Percentiles rank a stretch among this genome's conserved stretches.
Evolutionary conservation across 73 alveolate genomes (phyloP).

Genomic region (Paramecium pentaurelia): DNA sequence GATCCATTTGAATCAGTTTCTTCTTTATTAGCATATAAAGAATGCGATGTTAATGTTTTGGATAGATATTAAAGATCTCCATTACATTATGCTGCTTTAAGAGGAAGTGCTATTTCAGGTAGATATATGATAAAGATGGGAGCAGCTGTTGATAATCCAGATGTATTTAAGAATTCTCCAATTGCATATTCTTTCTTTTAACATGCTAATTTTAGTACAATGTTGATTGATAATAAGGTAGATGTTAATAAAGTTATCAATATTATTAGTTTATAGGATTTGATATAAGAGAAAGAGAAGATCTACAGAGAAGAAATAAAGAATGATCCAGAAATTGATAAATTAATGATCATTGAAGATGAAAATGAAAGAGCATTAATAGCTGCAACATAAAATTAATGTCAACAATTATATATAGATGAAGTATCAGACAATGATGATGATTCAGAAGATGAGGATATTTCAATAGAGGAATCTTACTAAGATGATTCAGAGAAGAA

Average conservation of each 20-base stretch:
- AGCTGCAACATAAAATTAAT: background rate
- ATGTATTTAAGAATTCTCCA: slow-evolving; percentile 79
- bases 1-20: slow-evolving; percentile 85
- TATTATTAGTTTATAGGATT: background rate
- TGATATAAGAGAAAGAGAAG: slow-evolving; percentile 28
- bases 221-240: slow-evolving; percentile 75
- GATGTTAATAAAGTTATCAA: slow-evolving; percentile 67
- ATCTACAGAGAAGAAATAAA: background rate
- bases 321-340: background rate
- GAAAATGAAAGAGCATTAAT: background rate
- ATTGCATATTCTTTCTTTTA: slow-evolving; percentile 70
- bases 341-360: background rate
- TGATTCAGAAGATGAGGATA: background rate
- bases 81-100: slow-evolving; percentile 81
- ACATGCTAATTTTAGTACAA: slow-evolving; percentile 71
- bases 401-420: background rate
- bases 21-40: slow-evolving; percentile 59
- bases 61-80: slow-evolving; percentile 80
- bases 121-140: slow-evolving; percentile 67
- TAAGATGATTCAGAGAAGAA: background rate
- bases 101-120: slow-evolving; percentile 73
- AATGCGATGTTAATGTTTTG: slow-evolving; percentile 64
- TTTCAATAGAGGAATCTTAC: background rate
- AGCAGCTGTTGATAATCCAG: slow-evolving; percentile 70
- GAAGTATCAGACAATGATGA: background rate